Base-by-base conservation (phyloP, 495 filamentous ascomycete species). In the Niebla homalea region DNA sequence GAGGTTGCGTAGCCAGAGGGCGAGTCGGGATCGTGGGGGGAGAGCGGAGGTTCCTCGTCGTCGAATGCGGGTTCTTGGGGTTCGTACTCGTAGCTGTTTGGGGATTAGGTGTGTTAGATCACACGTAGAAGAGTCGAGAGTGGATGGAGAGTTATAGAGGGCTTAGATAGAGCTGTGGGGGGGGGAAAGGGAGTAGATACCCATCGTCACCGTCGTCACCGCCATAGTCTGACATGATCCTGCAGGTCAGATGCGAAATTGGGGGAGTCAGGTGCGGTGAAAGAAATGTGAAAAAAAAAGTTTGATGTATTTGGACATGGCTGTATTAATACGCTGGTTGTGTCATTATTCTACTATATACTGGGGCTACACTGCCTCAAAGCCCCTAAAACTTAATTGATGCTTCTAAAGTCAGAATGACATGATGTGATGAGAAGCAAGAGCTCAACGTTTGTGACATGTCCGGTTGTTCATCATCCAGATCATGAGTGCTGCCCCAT, bases 151-250 rank as follows among this genome's bases (percentile, higher is more conserved):
- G 22, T 38, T 51, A 7, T 46, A 11, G 14, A 37, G 25, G 3
- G 26, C 5, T n/a, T 18, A 29, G 18, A 39, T 36, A 48, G 15
- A 8, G 36, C 3, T 0, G 21, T 4, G n/a, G 29, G n/a, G 11
- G 4, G 20, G 39, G 41, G 21, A 39, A 21, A 21, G 16, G 44
- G 53, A 57, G 35, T 51, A 62, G 65, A 48, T 50, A 65, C 57
- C 67, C 76, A 49, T 80, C 81, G 55, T 77, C 76, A 54, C 72
- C 81, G 43, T 76, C 75, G 59, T 84, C 76, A 51, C 80, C 83
- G 47, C 81, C 88, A 68, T 81, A 87, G 70, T 94, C 88, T 62
- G 87, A 93, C 88, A 94, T 94, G 32, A 55, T 77, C 29, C 29
- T 11, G 29, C 29, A 32, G 14, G 29, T 32, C 29, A 32, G 29